phyloP scores from a whole-genome alignment of 148 eudicot genomes.

The Camellia sinensis region DNA sequence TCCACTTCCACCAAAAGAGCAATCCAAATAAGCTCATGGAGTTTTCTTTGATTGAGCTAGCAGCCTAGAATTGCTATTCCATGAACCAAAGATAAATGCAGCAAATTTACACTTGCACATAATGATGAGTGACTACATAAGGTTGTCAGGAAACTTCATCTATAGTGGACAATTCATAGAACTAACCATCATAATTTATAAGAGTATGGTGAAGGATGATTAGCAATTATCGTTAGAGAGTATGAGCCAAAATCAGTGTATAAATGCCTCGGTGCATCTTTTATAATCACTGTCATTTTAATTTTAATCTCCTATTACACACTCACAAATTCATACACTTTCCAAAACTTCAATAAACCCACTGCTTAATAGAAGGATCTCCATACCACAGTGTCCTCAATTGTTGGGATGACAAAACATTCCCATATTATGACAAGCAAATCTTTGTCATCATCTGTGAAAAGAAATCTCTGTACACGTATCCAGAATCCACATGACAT shows the following conservation, averaged over 20 bases:
- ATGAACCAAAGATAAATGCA: background rate
- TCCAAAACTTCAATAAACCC: background rate
- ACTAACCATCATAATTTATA: background rate
- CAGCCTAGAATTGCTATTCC: background rate
- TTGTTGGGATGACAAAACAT: too few relatives aligned
- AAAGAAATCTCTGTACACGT: too few relatives aligned
- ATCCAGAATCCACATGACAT: background rate
- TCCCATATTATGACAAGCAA: too few relatives aligned
- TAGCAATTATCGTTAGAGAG: background rate
- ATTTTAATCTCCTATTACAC: background rate
- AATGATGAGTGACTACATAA: background rate
- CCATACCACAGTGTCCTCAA: background rate
- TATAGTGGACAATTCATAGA: background rate
- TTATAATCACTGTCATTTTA: background rate
- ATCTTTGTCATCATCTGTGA: too few relatives aligned
- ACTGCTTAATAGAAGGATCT: background rate
- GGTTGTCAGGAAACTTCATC: background rate
- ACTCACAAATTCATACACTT: background rate
- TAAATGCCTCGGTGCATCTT: background rate
- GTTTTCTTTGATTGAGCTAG: background rate
- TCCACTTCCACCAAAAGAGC: slow-evolving; percentile 1
- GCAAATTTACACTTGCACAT: background rate
- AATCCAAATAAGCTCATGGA: background rate
- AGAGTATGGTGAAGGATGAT: background rate
- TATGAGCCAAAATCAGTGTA: background rate